Conservation (phyloP, 1,284 basidiomycete genomes). For the Cryptococcus floricola region DNA sequence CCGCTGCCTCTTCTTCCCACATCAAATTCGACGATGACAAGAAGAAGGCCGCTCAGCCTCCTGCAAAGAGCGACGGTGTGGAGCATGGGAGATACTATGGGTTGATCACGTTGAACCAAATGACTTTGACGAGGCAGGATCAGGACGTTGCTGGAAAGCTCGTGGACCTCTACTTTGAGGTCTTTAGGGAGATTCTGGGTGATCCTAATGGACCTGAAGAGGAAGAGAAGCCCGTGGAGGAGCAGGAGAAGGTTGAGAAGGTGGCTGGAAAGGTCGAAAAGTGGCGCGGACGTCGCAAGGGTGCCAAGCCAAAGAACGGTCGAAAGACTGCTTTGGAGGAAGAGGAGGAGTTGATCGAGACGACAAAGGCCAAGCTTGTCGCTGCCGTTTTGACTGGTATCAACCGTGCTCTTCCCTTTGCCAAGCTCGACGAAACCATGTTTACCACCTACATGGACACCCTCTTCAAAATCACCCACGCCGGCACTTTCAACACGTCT, state of each 20-base stretch:
- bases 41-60: conserved; percentile 31
- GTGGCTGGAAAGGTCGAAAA: conserved; percentile 50
- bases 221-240: conserved; percentile 21
- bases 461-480: conserved; percentile 92
- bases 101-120: conserved; percentile 89
- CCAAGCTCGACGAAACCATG: conserved; percentile 62
- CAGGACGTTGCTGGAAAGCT: conserved; percentile 74
- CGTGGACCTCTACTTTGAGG: conserved; percentile 89
- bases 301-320: conserved; percentile 41
- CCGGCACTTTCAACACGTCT: conserved; percentile 85
- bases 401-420: conserved; percentile 91
- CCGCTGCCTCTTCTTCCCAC: conserved; percentile 40
- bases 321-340: conserved; percentile 38
- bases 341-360: conserved; percentile 63
- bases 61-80: conserved; percentile 51
- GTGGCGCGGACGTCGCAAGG: conserved; percentile 47
- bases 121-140: conserved; percentile 71
- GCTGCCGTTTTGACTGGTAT: conserved; percentile 92
- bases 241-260: conserved; percentile 43
- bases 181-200: conserved; percentile 84
- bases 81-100: conserved; percentile 83
- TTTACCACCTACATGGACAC: conserved; percentile 88
- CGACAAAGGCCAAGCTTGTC: conserved; percentile 75
- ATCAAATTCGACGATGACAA: conserved; percentile 50
- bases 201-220: conserved; percentile 48